A percentile compares a stretch with the other conserved stretches of the same genome.
Evolutionary conservation across 1,139 yeast genomes (phyloP).

Genomic region (Lodderomyces theae): DNA sequence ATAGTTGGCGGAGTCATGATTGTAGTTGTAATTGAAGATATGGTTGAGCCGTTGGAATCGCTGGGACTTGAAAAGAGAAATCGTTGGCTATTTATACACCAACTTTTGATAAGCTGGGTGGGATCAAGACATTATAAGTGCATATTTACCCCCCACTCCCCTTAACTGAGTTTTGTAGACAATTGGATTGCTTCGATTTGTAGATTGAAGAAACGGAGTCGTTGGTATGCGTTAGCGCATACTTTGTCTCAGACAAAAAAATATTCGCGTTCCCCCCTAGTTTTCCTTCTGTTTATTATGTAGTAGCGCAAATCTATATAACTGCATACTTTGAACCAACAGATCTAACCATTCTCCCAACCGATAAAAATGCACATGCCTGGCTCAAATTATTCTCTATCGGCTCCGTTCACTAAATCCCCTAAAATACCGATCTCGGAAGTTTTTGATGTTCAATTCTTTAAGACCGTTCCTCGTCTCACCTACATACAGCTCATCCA

Average conservation of each 20-base stretch:
- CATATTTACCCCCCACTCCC: no score
- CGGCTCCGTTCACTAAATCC: slow-evolving; percentile 51
- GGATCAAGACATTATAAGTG: slow-evolving; percentile 7
- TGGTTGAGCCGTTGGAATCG: no score
- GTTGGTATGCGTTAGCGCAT: slow-evolving; percentile 8
- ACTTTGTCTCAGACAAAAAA: background rate
- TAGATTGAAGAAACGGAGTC: background rate
- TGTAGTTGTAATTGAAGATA: background rate
- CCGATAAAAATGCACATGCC: background rate
- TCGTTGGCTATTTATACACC: background rate
- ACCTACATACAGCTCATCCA: slow-evolving; percentile 60
- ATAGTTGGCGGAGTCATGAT: slow-evolving; percentile 38
- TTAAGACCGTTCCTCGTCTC: slow-evolving; percentile 47
- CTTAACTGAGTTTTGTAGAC: background rate
- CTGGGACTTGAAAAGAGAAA: background rate
- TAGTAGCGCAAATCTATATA: slow-evolving; percentile 1
- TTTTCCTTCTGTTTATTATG: background rate
- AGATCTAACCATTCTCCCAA: background rate
- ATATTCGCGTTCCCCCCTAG: no score
- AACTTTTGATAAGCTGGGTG: no score
- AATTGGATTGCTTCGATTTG: background rate
- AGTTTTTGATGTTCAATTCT: slow-evolving; percentile 48
- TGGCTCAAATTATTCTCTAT: slow-evolving; percentile 11
- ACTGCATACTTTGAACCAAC: background rate
- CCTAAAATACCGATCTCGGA: slow-evolving; percentile 77